A percentile compares a stretch with the other conserved stretches of the same genome.
phyloP scores from a whole-genome alignment of 2,329 filamentous ascomycete genomes.

The Phialophora chinensis region DNA sequence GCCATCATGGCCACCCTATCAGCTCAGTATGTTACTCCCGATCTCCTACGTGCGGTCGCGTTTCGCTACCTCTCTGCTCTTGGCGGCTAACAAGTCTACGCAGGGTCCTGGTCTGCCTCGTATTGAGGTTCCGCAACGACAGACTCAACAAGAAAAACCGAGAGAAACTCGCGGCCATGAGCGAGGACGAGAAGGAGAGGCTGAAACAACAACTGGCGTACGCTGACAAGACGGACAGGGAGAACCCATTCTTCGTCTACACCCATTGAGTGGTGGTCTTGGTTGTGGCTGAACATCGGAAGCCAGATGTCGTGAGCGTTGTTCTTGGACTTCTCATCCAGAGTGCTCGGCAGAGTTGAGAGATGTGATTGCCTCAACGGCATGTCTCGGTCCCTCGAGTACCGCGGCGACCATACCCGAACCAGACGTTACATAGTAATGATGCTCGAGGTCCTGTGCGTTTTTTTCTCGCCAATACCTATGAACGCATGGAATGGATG shows the following conservation, averaged over 20 bases:
- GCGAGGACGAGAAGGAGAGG: constrained; percentile 40
- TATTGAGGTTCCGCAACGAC: constrained; percentile 43
- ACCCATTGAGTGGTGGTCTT: constrained; percentile 29
- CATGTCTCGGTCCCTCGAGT: neutral
- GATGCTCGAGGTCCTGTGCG: neutral
- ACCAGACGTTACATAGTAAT: neutral
- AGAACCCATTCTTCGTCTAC: constrained; percentile 43
- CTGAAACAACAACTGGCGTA: constrained; percentile 42
- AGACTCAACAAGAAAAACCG: constrained; percentile 43
- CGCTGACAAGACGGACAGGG: constrained; percentile 41
- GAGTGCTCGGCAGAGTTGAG: too few relatives aligned
- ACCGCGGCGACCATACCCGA: too few relatives aligned
- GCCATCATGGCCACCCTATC: constrained; percentile 16
- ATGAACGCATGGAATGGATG: too few relatives aligned
- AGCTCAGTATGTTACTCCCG: constrained; percentile 2
- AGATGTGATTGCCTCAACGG: neutral
- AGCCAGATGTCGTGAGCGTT: neutral
- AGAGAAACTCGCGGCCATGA: constrained; percentile 41
- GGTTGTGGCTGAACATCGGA: neutral
- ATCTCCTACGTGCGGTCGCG: neutral
- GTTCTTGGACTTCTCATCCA: too few relatives aligned
- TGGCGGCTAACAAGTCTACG: constrained; percentile 24
- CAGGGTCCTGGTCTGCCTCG: constrained; percentile 42
- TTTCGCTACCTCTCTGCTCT: neutral
- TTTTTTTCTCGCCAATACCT: too few relatives aligned